Evolutionary conservation across 1,284 basidiomycete genomes (phyloP), one percentile per base, ranked within the genome.

Genomic region (Austroboletus niveus): DNA sequence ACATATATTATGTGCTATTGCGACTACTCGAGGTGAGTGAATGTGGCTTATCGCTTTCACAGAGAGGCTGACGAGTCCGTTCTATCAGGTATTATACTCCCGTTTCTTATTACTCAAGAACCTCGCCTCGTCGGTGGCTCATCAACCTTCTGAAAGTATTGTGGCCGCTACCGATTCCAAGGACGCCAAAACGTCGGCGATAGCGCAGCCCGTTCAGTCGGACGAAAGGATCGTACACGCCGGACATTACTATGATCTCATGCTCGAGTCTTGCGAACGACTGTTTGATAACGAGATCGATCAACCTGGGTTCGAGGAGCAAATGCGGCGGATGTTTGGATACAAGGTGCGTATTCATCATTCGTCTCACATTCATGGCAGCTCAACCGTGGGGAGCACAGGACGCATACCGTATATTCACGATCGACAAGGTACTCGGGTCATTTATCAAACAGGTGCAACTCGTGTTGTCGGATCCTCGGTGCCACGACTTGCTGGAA

Each of bases 211-310:
- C 27, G 36, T 40, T 36, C 61, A 56, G 46, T 4, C 53, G 42
- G 62, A 66, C 39, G 68, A 70, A 45, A 57, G 63, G 32, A 42
- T 49, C 15, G 42, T 54, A 5, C 65, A 75, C 35, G 71, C 74
- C 2, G 74, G 73, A 35, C 80, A 94, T 62, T 91, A 84, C 61
- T 98, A 98, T 63, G 84, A 86, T 49, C 79, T 94, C 51, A 75
- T 95, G 59, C 79, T 99, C 22, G 90, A 89, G 56, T 84, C 92
- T 8, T 92, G 91, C 65, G 95, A 98, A 71, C 82, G 87, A 54
- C 70, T 98, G 49, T 98, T 98, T 60, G 94, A 97, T 65, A 90
- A 89, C 59, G 92, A 96, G 66, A 78, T 98, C 27, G 96, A 98
- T 62, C 87, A 88, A 57, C 75, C 77, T 41, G 80, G 78, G 2